These are phyloP conservation scores for Ulvella scutata DNA, from an alignment of 139 green algal species.

Conservation along the genomic window DNA sequence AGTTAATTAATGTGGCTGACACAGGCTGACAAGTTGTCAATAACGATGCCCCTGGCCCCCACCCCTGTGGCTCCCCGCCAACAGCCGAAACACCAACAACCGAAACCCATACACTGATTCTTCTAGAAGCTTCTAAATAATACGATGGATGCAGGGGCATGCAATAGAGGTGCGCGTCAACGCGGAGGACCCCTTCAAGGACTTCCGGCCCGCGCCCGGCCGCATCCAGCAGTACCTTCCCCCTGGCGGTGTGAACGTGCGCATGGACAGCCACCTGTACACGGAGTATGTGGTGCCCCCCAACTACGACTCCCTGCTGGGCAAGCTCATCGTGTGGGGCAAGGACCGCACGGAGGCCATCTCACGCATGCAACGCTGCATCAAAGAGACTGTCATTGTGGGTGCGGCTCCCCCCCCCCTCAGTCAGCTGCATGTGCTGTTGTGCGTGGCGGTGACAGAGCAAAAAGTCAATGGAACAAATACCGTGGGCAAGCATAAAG, in stretches of 20 bases:
- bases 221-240: slow-evolving; percentile 79
- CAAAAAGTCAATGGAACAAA: too few relatives aligned
- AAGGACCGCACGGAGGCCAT: slow-evolving; percentile 62
- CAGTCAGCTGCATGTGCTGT: background rate
- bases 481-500: too few relatives aligned
- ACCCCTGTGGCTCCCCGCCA: too few relatives aligned
- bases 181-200: slow-evolving; percentile 84
- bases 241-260: slow-evolving; percentile 60
- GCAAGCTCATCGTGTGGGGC: slow-evolving; percentile 95
- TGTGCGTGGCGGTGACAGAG: too few relatives aligned
- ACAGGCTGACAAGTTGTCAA: too few relatives aligned
- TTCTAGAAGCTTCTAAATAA: background rate
- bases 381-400: slow-evolving; percentile 49
- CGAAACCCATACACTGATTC: too few relatives aligned
- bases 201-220: slow-evolving; percentile 55
- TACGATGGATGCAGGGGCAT: slow-evolving; percentile 42
- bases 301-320: slow-evolving; percentile 84
- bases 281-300: slow-evolving; percentile 82
- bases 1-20: too few relatives aligned
- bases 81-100: too few relatives aligned
- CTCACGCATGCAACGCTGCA: slow-evolving; percentile 60
- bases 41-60: too few relatives aligned
- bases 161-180: slow-evolving; percentile 90
- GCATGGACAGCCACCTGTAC: slow-evolving; percentile 95
- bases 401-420: background rate